Evolutionary conservation across 1,139 yeast genomes (phyloP).

Genomic region (Trichomonascaceae sp.): DNA sequence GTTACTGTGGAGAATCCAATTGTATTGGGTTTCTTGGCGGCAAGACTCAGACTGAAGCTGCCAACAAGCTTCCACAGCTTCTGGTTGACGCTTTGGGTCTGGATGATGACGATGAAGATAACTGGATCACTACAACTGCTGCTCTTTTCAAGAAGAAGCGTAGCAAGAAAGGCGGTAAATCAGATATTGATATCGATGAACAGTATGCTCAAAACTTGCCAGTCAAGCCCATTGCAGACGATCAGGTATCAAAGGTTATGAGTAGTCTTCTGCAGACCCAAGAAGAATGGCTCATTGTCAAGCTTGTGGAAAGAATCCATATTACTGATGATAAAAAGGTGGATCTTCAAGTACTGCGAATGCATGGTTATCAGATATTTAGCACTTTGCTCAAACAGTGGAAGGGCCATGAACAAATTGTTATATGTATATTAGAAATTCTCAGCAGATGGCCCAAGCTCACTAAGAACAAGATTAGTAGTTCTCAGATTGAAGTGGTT

Average conservation of each 20-base stretch:
- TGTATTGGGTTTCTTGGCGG: constrained; percentile 95
- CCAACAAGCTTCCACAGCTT: constrained; percentile 73
- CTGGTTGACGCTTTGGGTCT: constrained; percentile 85
- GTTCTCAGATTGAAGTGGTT: constrained; percentile 67
- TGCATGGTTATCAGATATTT: constrained; percentile 85
- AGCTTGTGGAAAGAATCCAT: constrained; percentile 62
- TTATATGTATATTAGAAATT: constrained; percentile 45
- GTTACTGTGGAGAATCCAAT: constrained; percentile 89
- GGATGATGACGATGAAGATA: constrained; percentile 43
- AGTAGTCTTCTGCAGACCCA: constrained; percentile 74
- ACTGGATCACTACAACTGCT: constrained; percentile 26
- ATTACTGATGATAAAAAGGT: constrained; percentile 50
- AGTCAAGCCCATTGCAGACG: constrained; percentile 44
- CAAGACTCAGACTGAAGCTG: constrained; percentile 90
- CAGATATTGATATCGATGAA: constrained; percentile 35
- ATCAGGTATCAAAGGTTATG: constrained; percentile 69
- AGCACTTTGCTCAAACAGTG: constrained; percentile 49
- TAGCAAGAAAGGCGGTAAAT: constrained; percentile 37
- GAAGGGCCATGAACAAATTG: constrained; percentile 35
- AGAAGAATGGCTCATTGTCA: constrained; percentile 58
- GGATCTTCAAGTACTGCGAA: constrained; percentile 56
- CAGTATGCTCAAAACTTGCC: constrained; percentile 58
- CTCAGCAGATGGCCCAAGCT: constrained; percentile 72
- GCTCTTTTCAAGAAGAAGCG: constrained; percentile 41
- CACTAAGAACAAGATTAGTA: constrained; percentile 74